Evolutionary conservation across 2,329 filamentous ascomycete species (phyloP), one percentile per base, ranked within the genome.

Genomic region (Pseudonectria buxi): DNA sequence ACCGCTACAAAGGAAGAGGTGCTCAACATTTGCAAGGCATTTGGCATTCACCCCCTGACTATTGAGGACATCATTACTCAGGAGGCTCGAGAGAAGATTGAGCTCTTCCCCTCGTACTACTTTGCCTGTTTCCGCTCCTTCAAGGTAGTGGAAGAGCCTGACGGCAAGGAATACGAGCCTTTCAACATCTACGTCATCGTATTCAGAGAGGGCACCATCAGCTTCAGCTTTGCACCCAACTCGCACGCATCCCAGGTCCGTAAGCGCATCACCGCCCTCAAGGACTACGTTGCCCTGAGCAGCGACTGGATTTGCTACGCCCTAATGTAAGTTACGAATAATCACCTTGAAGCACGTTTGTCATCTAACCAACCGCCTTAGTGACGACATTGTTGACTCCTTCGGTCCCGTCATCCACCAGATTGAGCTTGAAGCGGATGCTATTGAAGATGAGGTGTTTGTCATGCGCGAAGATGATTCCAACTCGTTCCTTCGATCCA

Each of bases 281-380:
- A 94, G 55, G 92, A 98, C 56, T 96, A 95, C 55, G 85, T 96
- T 51, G 82, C 89, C 43, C 73, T 98, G 26, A 94, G 87, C 57
- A 89, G 88, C 49, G 92, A 98, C 63, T 98, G 94, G 90, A 94
- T 96, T 50, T 98, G 92, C 69, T 98, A 98, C 58, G 92, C 92
- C 28, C 74, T 98, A 55, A 96, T 98, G 82, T 87, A 69, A 72
- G 81, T 67, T 10, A 15, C 10, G 14, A n/a, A n/a, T 14, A 9
- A 10, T 14, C 11, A 18, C 14, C 10, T 7, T 16, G 14, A 15
- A 14, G 30, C 10, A 29, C 12, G 11, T 13, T 12, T 22, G n/a
- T n/a, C 11, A 14, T 11, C 24, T 44, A 15, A 32, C 29, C 24
- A 14, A n/a, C 15, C 2, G 10, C 4, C 30, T 25, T 38, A 86